Conservation (phyloP, 1,139 yeast species). For the Yamadazyma aaseri region DNA sequence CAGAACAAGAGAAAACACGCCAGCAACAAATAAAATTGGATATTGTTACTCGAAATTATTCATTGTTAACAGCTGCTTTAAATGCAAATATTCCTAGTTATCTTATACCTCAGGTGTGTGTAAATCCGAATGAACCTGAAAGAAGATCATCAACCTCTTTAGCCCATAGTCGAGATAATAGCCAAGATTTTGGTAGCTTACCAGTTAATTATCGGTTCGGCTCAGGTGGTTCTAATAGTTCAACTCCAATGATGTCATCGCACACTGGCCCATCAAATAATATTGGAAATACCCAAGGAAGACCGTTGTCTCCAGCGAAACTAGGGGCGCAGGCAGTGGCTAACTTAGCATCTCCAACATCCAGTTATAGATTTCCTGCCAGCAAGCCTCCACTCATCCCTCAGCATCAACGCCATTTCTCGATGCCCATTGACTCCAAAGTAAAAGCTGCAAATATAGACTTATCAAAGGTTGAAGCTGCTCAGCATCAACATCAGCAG, state of each 20-base stretch:
- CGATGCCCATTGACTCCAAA: conserved; percentile 38
- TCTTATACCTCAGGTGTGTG: conserved; percentile 66
- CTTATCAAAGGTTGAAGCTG: conserved; percentile 14
- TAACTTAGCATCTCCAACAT: conserved; percentile 39
- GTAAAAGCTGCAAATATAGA: conserved; percentile 14
- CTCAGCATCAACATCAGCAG: conserved; percentile 8
- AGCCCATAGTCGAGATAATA: conserved; percentile 13
- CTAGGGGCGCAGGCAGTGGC: conserved; percentile 75
- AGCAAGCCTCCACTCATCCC: conserved; percentile 19
- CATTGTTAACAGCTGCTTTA: conserved; percentile 61
- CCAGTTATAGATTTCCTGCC: conserved; percentile 25
- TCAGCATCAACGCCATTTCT: conserved; percentile 42
- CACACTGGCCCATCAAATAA: conserved; percentile 4
- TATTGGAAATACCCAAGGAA: conserved; percentile 1
- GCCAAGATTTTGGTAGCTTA: conserved; percentile 13
- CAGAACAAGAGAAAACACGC: conserved; percentile 80
- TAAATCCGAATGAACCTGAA: conserved; percentile 18
- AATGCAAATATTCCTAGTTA: conserved; percentile 65
- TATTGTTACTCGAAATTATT: conserved; percentile 56
- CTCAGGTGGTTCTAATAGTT: conserved; percentile 11
- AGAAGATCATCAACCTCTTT: conserved; percentile 1
- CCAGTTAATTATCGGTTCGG: conserved; percentile 16
- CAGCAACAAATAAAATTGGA: conserved; percentile 78
- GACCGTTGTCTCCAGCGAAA: conserved; percentile 61
- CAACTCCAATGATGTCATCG: conserved; percentile 6